These are phyloP conservation scores for Phytophthora nicotianae DNA, from an alignment of 352 stramenopile genomes.

Conservation along the genomic window DNA sequence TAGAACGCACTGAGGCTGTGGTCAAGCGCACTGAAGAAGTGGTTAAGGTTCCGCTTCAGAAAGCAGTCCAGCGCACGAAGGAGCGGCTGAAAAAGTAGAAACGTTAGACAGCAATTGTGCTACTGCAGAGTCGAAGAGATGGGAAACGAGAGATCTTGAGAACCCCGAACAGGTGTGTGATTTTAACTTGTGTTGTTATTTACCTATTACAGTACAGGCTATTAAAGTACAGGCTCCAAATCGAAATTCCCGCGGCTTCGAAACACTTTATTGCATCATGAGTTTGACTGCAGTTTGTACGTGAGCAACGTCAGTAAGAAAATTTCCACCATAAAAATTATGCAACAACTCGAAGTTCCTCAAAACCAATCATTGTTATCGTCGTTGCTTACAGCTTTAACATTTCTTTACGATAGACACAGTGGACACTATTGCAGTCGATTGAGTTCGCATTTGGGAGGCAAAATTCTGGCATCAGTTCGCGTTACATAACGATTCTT, in stretches of 20 bases:
- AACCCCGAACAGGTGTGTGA: neutral
- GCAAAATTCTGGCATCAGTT: neutral
- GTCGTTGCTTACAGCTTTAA: too few relatives aligned
- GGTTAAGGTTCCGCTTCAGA: slow-evolving; percentile 24
- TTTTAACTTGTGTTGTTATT: neutral
- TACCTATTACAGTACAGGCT: too few relatives aligned
- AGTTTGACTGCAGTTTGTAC: too few relatives aligned
- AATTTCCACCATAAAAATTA: too few relatives aligned
- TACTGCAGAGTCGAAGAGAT: slow-evolving; percentile 1
- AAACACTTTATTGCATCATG: too few relatives aligned
- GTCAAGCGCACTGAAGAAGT: slow-evolving; percentile 42
- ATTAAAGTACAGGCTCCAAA: too few relatives aligned
- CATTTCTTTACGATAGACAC: too few relatives aligned
- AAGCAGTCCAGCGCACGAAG: slow-evolving; percentile 34
- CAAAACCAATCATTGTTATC: too few relatives aligned
- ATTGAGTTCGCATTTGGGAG: neutral
- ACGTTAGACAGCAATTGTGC: neutral
- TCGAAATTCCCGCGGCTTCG: neutral
- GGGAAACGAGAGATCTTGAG: neutral
- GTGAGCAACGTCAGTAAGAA: too few relatives aligned
- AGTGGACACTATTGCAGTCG: slow-evolving; percentile 8
- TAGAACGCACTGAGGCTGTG: slow-evolving; percentile 28
- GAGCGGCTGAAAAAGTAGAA: slow-evolving; percentile 36
- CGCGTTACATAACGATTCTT: slow-evolving; percentile 4
- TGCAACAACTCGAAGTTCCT: too few relatives aligned